These are phyloP conservation scores for Angophora floribunda DNA, from an alignment of 345 rosid genomes.

Conservation along the genomic window DNA sequence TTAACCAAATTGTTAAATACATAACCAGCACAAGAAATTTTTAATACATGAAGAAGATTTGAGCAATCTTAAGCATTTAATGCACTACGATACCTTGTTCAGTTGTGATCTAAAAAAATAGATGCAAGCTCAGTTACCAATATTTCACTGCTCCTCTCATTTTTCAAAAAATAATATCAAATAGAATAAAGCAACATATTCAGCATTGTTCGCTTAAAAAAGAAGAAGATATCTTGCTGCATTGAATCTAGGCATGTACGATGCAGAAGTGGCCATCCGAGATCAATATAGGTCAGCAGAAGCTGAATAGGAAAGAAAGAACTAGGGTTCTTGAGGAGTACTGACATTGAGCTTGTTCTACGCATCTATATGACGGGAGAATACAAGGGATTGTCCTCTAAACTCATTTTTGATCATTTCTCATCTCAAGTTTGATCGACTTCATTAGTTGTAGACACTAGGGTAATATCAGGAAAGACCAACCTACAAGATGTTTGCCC, in stretches of 20 bases:
- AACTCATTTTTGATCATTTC: background rate
- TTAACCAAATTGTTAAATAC: background rate
- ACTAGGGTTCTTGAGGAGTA: background rate
- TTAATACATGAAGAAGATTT: background rate
- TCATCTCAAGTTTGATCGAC: background rate
- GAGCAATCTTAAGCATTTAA: background rate
- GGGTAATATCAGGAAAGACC: background rate
- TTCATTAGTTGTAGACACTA: background rate
- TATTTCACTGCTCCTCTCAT: background rate
- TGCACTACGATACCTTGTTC: background rate
- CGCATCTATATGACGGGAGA: background rate
- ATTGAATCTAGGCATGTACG: background rate
- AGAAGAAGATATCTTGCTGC: background rate
- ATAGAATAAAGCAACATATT: background rate
- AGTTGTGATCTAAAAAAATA: background rate
- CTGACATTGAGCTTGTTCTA: background rate
- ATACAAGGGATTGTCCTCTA: background rate
- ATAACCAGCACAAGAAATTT: background rate
- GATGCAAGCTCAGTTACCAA: background rate
- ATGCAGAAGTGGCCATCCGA: background rate
- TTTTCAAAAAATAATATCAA: background rate
- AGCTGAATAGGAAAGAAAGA: background rate
- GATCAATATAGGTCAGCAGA: background rate
- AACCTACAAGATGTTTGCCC: background rate
- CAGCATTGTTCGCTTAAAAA: background rate